Percentiles rank a stretch among this genome's conserved stretches.
Conservation (phyloP, 371 early-diverging fungal species). For the Coemansia sp. region DNA sequence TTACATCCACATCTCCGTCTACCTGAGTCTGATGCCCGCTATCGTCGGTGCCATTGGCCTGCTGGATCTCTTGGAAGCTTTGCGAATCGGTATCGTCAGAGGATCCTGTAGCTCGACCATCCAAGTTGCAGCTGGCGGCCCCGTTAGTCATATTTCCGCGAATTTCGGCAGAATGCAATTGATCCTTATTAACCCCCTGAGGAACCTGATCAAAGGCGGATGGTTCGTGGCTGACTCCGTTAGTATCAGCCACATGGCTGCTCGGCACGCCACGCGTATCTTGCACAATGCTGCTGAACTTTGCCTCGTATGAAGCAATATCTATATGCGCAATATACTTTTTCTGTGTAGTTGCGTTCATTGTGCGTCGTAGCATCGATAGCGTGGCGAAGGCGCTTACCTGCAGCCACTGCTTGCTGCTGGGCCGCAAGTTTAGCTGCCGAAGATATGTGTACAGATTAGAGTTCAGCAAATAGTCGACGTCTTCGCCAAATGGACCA, state of each 20-base stretch:
- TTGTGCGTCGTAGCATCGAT: conserved; percentile 40
- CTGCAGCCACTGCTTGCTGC: conserved; percentile 39
- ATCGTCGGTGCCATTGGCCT: background rate
- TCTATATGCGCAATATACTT: conserved; percentile 30
- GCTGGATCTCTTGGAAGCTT: background rate
- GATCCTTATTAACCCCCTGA: conserved; percentile 7
- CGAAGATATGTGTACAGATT: conserved; percentile 35
- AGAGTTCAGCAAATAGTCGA: conserved; percentile 33
- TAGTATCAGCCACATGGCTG: background rate
- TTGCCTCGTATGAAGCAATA: conserved; percentile 9
- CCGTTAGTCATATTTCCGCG: background rate
- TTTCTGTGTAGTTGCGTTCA: conserved; percentile 18
- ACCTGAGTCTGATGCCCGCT: background rate
- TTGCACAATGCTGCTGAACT: conserved; percentile 20
- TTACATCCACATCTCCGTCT: background rate
- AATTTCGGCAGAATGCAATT: background rate
- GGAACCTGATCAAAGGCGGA: conserved; percentile 26
- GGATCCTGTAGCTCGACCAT: background rate
- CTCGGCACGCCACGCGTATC: conserved; percentile 2
- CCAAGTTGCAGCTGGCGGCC: too few species aligned
- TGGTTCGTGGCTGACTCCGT: background rate
- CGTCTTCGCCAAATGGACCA: conserved; percentile 40
- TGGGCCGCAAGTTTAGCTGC: conserved; percentile 29
- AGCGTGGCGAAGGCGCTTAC: conserved; percentile 40
- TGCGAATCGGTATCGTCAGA: conserved; percentile 1